Evolutionary conservation across 1,139 yeast species (phyloP).

Genomic region (Candida glucosophila): DNA sequence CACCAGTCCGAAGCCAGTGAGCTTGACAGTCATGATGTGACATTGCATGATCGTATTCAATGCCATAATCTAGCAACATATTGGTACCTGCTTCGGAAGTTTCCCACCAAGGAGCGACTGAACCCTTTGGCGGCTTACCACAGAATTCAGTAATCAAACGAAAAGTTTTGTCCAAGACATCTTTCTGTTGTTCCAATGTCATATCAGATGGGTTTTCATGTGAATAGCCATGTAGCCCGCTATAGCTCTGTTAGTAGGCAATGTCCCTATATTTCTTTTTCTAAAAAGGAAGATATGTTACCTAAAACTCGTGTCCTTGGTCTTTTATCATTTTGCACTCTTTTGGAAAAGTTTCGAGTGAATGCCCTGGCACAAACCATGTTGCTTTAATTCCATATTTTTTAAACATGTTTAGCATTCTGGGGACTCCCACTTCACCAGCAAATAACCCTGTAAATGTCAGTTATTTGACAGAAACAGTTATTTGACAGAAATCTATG

Average conservation of each 20-base stretch:
- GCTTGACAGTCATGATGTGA: slow-evolving; percentile 1
- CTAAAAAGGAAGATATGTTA: not conserved
- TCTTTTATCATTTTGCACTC: slow-evolving; percentile 1
- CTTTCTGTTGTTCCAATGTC: slow-evolving; percentile 1
- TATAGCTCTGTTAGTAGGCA: slow-evolving; percentile 1
- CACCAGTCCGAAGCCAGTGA: not conserved
- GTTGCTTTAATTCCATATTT: not conserved
- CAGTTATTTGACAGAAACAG: not conserved
- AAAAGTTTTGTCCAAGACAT: slow-evolving; percentile 1
- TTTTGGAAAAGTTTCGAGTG: slow-evolving; percentile 1
- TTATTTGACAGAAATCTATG: not conserved
- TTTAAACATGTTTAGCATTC: slow-evolving; percentile 1
- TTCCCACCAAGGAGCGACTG: slow-evolving; percentile 1
- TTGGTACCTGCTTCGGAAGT: slow-evolving; percentile 1
- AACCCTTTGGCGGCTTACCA: slow-evolving; percentile 1
- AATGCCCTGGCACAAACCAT: slow-evolving; percentile 1
- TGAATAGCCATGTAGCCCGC: slow-evolving; percentile 1
- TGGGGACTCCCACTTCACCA: not conserved
- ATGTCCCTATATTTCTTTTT: not conserved
- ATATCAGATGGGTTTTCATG: slow-evolving; percentile 1
- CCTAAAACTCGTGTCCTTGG: not conserved
- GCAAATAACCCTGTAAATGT: not conserved
- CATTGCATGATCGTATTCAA: slow-evolving; percentile 1
- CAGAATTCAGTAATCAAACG: slow-evolving; percentile 1
- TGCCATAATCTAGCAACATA: slow-evolving; percentile 1